Conservation (phyloP, 768 basidiomycete species). For the Trametes coccinea region DNA sequence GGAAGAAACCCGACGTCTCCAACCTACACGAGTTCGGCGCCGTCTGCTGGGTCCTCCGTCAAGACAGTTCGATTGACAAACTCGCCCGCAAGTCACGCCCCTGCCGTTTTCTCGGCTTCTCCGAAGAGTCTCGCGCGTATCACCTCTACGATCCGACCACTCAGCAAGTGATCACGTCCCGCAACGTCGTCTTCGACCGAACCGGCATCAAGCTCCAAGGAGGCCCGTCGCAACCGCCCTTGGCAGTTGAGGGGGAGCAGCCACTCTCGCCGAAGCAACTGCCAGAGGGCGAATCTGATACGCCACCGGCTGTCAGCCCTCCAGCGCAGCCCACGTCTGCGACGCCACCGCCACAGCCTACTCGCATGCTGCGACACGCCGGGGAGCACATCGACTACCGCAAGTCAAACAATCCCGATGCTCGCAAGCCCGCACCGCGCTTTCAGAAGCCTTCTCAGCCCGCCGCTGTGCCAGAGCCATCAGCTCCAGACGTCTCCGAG, state of each 20-base stretch:
- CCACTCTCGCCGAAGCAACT: not conserved
- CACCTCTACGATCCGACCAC: conserved; percentile 13
- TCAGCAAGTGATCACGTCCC: not conserved
- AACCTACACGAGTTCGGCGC: conserved; percentile 14
- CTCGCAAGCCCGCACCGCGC: not conserved
- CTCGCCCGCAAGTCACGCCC: conserved; percentile 12
- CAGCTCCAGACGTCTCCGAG: not conserved
- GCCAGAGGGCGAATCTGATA: not conserved
- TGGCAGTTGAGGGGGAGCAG: not conserved
- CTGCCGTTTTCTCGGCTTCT: conserved; percentile 39
- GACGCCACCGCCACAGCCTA: not conserved
- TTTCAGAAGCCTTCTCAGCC: not conserved
- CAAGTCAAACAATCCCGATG: not conserved
- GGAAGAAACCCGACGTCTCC: conserved; percentile 26
- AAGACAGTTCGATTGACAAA: conserved; percentile 9
- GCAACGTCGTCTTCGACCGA: conserved; percentile 13
- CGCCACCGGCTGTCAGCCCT: too few species aligned
- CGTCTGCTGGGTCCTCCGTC: conserved; percentile 19
- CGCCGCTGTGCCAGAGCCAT: too few species aligned
- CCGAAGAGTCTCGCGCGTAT: conserved; percentile 18
- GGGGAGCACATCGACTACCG: not conserved
- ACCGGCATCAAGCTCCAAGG: too few species aligned
- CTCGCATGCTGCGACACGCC: too few species aligned
- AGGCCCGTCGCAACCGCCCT: too few species aligned
- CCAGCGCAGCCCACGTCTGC: not conserved